These are phyloP conservation scores for Xylaria castorea DNA, from an alignment of 495 filamentous ascomycete genomes.

Conservation along the genomic window DNA sequence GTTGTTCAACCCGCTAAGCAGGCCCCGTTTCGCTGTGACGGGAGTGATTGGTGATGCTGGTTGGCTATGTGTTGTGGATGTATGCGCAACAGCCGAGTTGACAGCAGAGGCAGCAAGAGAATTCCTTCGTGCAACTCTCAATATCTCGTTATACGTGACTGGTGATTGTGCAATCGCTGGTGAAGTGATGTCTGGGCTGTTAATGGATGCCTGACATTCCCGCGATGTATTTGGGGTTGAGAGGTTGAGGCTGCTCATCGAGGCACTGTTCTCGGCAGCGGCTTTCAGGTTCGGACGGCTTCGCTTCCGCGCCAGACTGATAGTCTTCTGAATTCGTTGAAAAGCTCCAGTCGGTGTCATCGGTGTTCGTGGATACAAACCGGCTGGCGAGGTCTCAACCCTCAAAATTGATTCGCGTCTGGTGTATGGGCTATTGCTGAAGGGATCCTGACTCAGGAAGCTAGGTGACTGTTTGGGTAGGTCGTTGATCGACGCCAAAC, in stretches of 20 bases:
- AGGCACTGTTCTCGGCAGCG: constrained; percentile 29
- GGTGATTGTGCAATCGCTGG: constrained; percentile 41
- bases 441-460: constrained; percentile 58
- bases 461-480: constrained; percentile 46
- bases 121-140: constrained; percentile 45
- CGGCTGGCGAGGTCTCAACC: constrained; percentile 29
- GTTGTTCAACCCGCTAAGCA: constrained; percentile 49
- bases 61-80: constrained; percentile 4
- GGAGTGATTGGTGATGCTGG: constrained; percentile 37
- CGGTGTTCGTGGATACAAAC: constrained; percentile 35
- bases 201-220: constrained; percentile 28
- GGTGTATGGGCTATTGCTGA: constrained; percentile 32
- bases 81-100: constrained; percentile 24
- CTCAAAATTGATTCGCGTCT: constrained; percentile 35
- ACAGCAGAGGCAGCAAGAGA: constrained; percentile 37
- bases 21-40: constrained; percentile 41
- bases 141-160: constrained; percentile 49
- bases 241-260: constrained; percentile 34
- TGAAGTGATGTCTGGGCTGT: neutral
- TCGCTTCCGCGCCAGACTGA: constrained; percentile 54
- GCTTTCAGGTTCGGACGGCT: constrained; percentile 51
- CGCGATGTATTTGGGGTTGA: constrained; percentile 31
- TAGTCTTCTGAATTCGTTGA: constrained; percentile 51
- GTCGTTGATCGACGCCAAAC: constrained; percentile 43
- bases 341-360: constrained; percentile 50